Percentiles rank a stretch among this genome's conserved stretches.
These are phyloP conservation scores for Lodderomyces elongisporus DNA, from an alignment of 1,139 yeast species.

Conservation along the genomic window DNA sequence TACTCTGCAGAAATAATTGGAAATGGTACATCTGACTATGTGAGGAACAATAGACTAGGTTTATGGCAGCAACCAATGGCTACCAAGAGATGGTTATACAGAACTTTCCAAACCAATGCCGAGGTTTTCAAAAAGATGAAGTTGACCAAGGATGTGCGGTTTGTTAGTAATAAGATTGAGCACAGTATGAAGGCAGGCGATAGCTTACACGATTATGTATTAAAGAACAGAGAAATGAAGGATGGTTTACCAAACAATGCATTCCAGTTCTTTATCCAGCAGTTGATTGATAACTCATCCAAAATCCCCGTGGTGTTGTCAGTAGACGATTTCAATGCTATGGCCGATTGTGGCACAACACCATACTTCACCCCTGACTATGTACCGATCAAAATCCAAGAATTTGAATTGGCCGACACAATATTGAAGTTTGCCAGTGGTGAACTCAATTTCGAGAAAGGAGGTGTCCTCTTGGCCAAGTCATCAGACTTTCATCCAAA, in stretches of 20 bases:
- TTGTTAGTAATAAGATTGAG: conserved; percentile 29
- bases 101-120: conserved; percentile 54
- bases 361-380: conserved; percentile 58
- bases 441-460: conserved; percentile 44
- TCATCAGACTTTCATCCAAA: conserved; percentile 23
- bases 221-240: conserved; percentile 38
- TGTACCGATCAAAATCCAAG: conserved; percentile 53
- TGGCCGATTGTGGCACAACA: conserved; percentile 53
- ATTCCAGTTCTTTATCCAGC: conserved; percentile 52
- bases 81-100: conserved; percentile 55
- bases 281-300: conserved; percentile 42
- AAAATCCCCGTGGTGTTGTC: conserved; percentile 61
- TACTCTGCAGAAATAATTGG: conserved; percentile 58
- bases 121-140: conserved; percentile 45
- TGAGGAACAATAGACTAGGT: conserved; percentile 44
- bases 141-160: conserved; percentile 41
- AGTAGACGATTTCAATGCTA: conserved; percentile 69
- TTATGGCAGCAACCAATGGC: conserved; percentile 79
- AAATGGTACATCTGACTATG: conserved; percentile 70
- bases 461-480: conserved; percentile 66
- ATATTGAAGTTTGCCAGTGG: conserved; percentile 58
- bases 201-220: conserved; percentile 37
- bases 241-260: conserved; percentile 30
- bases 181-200: conserved; percentile 37
- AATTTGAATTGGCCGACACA: conserved; percentile 63